Evolutionary conservation across 805 yeast genomes (phyloP), one percentile per base, ranked within the genome.

Genomic region (Monosporozyma aquatica): DNA sequence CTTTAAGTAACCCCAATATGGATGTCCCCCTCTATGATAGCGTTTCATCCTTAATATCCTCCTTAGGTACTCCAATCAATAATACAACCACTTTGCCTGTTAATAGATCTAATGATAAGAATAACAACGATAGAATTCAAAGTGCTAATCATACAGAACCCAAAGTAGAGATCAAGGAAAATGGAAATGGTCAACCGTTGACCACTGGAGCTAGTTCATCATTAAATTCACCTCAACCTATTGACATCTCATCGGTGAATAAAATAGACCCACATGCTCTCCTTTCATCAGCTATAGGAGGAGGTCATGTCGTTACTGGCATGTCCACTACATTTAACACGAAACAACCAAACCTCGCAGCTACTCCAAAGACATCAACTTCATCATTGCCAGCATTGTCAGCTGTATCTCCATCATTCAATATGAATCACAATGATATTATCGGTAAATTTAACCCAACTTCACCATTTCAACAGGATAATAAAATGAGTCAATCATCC

Each of bases 1-100:
- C 37, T 13, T 22, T 34, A 13, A 18, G 23, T 15, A 37, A 25
- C 6, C 21, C 27, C n/a, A 36, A 18, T 13, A 26, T 37, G 15
- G 32, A 32, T 11, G 7, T 29, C 1, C 43, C 35, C 21, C 13
- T 24, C 3, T 30, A 46, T 29, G 52, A 47, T 36, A 49, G 50
- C 15, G 53, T 52, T 4, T 45, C 53, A 2, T 52, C 58, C 3
- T 40, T 53, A 26, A 54, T 52, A 4, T 43, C 51, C 4, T 53
- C 46, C 4, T 37, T 51, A 14, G 17, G 30, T 6, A 28, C 46
- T 2, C 37, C 49, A 14, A 23, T 37, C 9, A 34, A 42, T 33
- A 23, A 23, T 26, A 32, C 14, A 13, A 15, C 38, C 4, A 6
- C 41, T 17, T 20, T n/a, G n/a, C n/a, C 37, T 6, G 27, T 30